Conservation (phyloP, 148 eudicot species). For the Fagopyrum homotropicum region DNA sequence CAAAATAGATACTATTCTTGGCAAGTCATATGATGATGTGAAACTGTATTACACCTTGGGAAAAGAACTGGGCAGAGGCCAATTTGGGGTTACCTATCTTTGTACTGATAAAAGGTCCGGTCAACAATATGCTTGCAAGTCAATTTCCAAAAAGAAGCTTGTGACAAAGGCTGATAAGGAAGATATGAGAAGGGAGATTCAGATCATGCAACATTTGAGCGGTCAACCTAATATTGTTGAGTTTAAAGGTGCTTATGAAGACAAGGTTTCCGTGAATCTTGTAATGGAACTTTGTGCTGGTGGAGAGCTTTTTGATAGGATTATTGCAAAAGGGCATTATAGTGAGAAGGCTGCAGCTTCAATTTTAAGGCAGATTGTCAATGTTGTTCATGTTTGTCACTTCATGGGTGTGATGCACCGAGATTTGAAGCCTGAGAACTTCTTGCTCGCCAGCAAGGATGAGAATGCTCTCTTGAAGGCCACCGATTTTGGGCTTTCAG, state of each 20-base stretch:
- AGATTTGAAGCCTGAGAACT: conserved; percentile 86
- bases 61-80: conserved; percentile 79
- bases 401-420: conserved; percentile 91
- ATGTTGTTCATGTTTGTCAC: conserved; percentile 80
- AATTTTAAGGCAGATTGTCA: conserved; percentile 64
- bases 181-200: conserved; percentile 78
- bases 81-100: conserved; percentile 63
- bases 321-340: conserved; percentile 71
- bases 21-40: conserved; percentile 69
- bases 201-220: conserved; percentile 87
- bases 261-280: conserved; percentile 53
- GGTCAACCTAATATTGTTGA: conserved; percentile 79
- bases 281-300: conserved; percentile 89
- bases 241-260: conserved; percentile 84
- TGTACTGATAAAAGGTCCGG: conserved; percentile 42
- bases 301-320: conserved; percentile 80
- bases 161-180: conserved; percentile 61
- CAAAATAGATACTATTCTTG: conserved; percentile 51
- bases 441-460: conserved; percentile 59
- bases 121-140: conserved; percentile 60
- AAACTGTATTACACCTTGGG: conserved; percentile 46
- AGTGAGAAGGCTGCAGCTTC: conserved; percentile 74
- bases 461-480: conserved; percentile 59
- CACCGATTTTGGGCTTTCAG: conserved; percentile 79
- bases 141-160: conserved; percentile 70